Evolutionary conservation across 805 yeast genomes (phyloP).

Genomic region (Yarrowia porcina): DNA sequence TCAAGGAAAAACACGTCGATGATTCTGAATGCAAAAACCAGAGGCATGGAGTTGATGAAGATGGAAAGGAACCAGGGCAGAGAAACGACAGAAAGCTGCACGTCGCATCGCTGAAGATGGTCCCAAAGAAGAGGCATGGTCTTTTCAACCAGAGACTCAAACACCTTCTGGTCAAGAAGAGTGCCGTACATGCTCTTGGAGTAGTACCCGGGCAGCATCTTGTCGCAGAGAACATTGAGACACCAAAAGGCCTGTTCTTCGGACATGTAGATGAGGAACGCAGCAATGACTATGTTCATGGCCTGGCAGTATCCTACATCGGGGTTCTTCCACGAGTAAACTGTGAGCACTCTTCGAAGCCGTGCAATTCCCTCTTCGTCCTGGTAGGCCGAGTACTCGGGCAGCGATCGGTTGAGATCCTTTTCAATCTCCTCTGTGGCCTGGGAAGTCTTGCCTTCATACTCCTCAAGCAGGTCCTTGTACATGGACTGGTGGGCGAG

Average conservation of each 20-base stretch:
- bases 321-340: constrained; percentile 95
- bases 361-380: constrained; percentile 78
- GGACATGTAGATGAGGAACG: constrained; percentile 62
- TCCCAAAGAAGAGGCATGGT: constrained; percentile 87
- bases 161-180: constrained; percentile 85
- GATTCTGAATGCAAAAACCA: constrained; percentile 87
- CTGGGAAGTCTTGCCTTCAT: constrained; percentile 61
- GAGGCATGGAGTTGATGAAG: constrained; percentile 89
- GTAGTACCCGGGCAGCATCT: constrained; percentile 89
- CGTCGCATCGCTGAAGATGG: constrained; percentile 73
- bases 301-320: constrained; percentile 99
- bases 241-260: constrained; percentile 99
- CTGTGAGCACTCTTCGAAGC: constrained; percentile 81
- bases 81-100: constrained; percentile 88
- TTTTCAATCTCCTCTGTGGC: constrained; percentile 97
- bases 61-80: constrained; percentile 94
- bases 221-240: constrained; percentile 72
- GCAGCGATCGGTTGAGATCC: constrained; percentile 88
- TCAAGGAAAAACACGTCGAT: constrained; percentile 85
- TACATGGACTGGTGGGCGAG: constrained; percentile 62
- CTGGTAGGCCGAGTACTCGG: constrained; percentile 95
- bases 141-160: constrained; percentile 83
- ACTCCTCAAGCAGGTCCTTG: constrained; percentile 52
- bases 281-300: constrained; percentile 74
- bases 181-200: constrained; percentile 98